phyloP scores from a whole-genome alignment of 108 stramenopile genomes.

The Skeletonema grethae region DNA sequence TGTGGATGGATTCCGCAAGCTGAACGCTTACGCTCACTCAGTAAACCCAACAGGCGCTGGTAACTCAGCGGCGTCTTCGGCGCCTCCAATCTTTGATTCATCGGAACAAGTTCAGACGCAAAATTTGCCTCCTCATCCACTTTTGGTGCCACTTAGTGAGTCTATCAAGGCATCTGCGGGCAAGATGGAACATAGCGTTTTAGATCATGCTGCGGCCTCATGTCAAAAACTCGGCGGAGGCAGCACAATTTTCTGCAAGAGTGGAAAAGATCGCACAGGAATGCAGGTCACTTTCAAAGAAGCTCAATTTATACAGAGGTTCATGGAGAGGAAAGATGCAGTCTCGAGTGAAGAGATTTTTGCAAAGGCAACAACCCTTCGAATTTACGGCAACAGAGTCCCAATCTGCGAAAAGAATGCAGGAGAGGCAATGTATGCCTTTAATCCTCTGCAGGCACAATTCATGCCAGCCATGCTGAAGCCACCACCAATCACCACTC shows the following conservation, averaged over 20 bases:
- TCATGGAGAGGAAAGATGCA: slow-evolving; percentile 37
- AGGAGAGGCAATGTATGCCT: slow-evolving; percentile 88
- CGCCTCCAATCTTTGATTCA: slow-evolving; percentile 25
- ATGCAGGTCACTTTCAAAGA: slow-evolving; percentile 94
- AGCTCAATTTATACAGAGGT: slow-evolving; percentile 71
- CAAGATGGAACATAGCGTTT: slow-evolving; percentile 84
- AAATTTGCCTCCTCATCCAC: slow-evolving; percentile 64
- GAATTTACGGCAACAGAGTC: slow-evolving; percentile 86
- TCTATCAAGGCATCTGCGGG: slow-evolving; percentile 77
- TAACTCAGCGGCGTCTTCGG: slow-evolving; percentile 16
- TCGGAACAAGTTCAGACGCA: slow-evolving; percentile 35
- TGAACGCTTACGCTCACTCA: slow-evolving; percentile 84
- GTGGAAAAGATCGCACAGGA: slow-evolving; percentile 93
- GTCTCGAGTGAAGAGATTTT: slow-evolving; percentile 38
- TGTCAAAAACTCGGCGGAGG: slow-evolving; percentile 82
- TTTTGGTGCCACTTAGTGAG: slow-evolving; percentile 57
- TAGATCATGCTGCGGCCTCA: slow-evolving; percentile 77
- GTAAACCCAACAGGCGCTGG: slow-evolving; percentile 49
- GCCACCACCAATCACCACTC: slow-evolving; percentile 72
- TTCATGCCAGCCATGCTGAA: slow-evolving; percentile 90
- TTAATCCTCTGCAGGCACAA: slow-evolving; percentile 85
- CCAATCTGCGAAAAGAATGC: slow-evolving; percentile 93
- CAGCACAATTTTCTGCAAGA: slow-evolving; percentile 87
- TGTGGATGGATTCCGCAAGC: slow-evolving; percentile 80
- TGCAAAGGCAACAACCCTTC: slow-evolving; percentile 63